Base-by-base conservation (phyloP, 805 yeast species). In the Groenewaldozyma salmanticensis region DNA sequence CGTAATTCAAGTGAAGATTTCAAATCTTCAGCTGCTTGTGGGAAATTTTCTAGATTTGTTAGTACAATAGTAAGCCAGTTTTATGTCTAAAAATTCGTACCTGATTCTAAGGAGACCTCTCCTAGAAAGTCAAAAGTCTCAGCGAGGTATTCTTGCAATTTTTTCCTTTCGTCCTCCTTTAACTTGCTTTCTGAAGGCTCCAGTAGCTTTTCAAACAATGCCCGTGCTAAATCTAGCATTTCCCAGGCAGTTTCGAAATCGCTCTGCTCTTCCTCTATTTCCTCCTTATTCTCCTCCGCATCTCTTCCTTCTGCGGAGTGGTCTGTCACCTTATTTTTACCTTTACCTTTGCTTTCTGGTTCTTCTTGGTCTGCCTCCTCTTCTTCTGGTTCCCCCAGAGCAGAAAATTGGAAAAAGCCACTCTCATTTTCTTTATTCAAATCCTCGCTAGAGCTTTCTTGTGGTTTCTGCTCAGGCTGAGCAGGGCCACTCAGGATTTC, bases 221-320 rank as follows among this genome's bases (percentile, higher is more conserved):
- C 69, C 47, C 96, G 71, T 2, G 95, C 73, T 31, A 84, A 66
- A 55, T 88, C 95, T 16, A 87, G 64, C 5, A 84, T 72, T 27
- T 83, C 92, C 92, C 95, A 83, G 0, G 96, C 94, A 15, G 79
- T 74, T 56, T 82, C 94, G 53, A 90, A 84, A 52, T 81, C 94
- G 15, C 77, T 70, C 48, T 78, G 82, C 32, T 74, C 74, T 24
- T 65, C 71, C 11, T 52, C 59, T 7, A 45, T 54, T 7, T 48
- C 57, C 3, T 52, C 57, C 3, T 53, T 58, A 3, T 42, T 55
- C 5, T 47, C 54, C 22, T 52, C 60, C 3, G 52, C 53, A 4
- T 45, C 57, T 20, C 45, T 51, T 4, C 50, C 57, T 2, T 46
- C 51, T n/a, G n/a, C n/a, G n/a, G n/a, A n/a, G n/a, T n/a, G n/a